phyloP scores from a whole-genome alignment of 768 basidiomycete species.

The Mycena galopus region DNA sequence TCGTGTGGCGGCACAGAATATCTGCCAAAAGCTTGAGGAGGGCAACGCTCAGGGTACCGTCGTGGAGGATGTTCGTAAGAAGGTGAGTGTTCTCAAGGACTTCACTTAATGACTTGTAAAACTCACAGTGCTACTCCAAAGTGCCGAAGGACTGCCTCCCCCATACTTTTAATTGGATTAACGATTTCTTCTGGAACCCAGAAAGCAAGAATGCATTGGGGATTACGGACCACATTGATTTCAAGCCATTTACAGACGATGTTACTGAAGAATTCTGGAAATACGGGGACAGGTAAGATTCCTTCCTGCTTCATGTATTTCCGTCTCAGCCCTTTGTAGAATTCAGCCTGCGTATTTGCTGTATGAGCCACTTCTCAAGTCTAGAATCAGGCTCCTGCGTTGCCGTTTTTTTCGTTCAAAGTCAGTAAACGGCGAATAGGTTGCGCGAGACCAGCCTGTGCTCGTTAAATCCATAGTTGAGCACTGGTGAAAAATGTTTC shows the following conservation, averaged over 20 bases:
- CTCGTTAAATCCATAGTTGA: neutral
- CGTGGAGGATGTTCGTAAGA: constrained; percentile 36
- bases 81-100: constrained; percentile 16
- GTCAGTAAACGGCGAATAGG: constrained; percentile 2
- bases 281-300: constrained; percentile 40
- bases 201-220: constrained; percentile 35
- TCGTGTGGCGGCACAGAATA: constrained; percentile 20
- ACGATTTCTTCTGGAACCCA: constrained; percentile 33
- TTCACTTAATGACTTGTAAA: neutral
- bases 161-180: constrained; percentile 36
- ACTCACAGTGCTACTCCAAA: constrained; percentile 18
- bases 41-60: constrained; percentile 35
- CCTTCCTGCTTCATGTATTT: neutral
- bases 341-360: constrained; percentile 37
- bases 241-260: neutral
- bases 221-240: constrained; percentile 37
- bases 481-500: neutral
- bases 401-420: neutral
- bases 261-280: constrained; percentile 25
- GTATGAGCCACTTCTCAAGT: constrained; percentile 41
- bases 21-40: constrained; percentile 18
- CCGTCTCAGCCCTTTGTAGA: neutral
- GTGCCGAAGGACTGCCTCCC: constrained; percentile 21
- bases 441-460: constrained; percentile 38
- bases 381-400: constrained; percentile 45